Evolutionary conservation across 257 asterid genomes (phyloP).

Genomic region (Gentiana dahurica): DNA sequence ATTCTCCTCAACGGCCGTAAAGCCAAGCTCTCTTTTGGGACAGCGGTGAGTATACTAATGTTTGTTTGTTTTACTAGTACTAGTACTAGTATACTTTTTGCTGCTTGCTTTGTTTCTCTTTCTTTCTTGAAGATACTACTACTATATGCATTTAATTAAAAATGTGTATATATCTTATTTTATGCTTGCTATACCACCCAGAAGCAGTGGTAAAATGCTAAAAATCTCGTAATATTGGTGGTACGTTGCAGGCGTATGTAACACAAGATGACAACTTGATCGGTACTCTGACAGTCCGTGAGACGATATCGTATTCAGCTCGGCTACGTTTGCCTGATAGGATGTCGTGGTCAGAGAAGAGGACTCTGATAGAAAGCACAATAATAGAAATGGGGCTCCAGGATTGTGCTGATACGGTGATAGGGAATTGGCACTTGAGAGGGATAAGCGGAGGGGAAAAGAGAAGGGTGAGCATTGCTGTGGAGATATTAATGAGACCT

Average conservation of each 20-base stretch:
- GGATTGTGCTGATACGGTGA: slow-evolving; percentile 92
- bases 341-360: slow-evolving; percentile 75
- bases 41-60: slow-evolving; percentile 48
- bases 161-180: no score
- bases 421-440: slow-evolving; percentile 94
- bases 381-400: slow-evolving; percentile 97
- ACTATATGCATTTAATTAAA: no score
- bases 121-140: neutral
- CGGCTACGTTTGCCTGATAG: slow-evolving; percentile 69
- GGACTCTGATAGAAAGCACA: slow-evolving; percentile 75
- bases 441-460: slow-evolving; percentile 95
- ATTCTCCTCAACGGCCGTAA: slow-evolving; percentile 83
- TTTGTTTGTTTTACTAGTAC: no score
- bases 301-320: slow-evolving; percentile 80
- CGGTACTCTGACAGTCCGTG: slow-evolving; percentile 88
- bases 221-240: no score
- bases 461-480: slow-evolving; percentile 88
- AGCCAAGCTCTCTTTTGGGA: slow-evolving; percentile 80
- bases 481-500: slow-evolving; percentile 90
- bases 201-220: no score
- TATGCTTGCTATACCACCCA: no score
- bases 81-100: neutral
- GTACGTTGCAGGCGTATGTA: slow-evolving; percentile 59
- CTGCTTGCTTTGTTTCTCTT: neutral
- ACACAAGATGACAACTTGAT: slow-evolving; percentile 95